Evolutionary conservation across 768 basidiomycete genomes (phyloP).

Genomic region (Obba rivulosa): DNA sequence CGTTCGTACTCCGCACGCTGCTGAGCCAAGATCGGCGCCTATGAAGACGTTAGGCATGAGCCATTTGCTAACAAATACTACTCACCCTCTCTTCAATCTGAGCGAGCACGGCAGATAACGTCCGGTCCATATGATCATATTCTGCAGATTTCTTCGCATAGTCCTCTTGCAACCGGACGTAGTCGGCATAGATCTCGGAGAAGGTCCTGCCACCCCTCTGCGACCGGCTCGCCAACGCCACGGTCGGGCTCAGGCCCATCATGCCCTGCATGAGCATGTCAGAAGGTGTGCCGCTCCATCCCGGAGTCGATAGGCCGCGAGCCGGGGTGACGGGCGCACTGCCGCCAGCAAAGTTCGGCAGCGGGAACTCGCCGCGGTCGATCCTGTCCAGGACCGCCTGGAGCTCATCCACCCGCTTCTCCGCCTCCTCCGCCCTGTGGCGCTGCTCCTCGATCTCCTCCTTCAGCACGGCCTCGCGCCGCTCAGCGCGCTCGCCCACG

Average conservation of each 20-base stretch:
- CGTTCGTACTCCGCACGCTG: constrained; percentile 89
- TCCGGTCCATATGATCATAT: constrained; percentile 79
- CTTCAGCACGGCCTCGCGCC: constrained; percentile 58
- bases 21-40: constrained; percentile 89
- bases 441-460: constrained; percentile 73
- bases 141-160: constrained; percentile 74
- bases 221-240: constrained; percentile 75
- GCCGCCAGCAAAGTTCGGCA: constrained; percentile 36
- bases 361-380: constrained; percentile 65
- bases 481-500: constrained; percentile 63
- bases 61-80: constrained; percentile 6
- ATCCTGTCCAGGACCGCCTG: constrained; percentile 68
- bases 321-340: constrained; percentile 22
- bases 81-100: constrained; percentile 89
- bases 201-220: constrained; percentile 86
- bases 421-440: constrained; percentile 60
- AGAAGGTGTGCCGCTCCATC: constrained; percentile 30
- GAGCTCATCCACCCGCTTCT: constrained; percentile 66
- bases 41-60: not conserved
- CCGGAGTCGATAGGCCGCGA: constrained; percentile 41
- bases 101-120: constrained; percentile 71
- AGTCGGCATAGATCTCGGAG: constrained; percentile 91
- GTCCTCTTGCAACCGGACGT: constrained; percentile 81
- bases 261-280: constrained; percentile 48
- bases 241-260: constrained; percentile 79